phyloP scores from a whole-genome alignment of 441 rosid species.

The Erysimum pusillum region DNA sequence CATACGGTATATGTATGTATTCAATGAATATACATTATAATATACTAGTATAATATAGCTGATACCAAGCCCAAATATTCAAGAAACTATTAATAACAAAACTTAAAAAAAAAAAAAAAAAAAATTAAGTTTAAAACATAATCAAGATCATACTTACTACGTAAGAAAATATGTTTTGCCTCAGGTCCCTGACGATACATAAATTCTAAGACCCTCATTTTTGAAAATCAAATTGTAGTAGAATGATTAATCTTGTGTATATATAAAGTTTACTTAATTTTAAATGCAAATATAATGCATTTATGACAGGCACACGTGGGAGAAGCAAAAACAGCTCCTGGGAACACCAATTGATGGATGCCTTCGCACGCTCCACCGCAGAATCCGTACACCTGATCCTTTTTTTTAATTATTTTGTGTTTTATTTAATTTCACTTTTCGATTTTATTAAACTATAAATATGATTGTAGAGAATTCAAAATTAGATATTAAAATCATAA shows the following conservation, averaged over 20 bases:
- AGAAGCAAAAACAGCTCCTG: conserved; percentile 38
- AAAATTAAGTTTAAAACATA: background rate
- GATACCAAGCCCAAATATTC: background rate
- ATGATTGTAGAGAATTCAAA: too few relatives aligned
- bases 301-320: conserved; percentile 43
- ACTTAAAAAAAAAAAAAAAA: too few relatives aligned
- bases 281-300: too few relatives aligned
- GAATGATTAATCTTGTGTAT: background rate
- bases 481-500: too few relatives aligned
- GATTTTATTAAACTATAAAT: too few relatives aligned
- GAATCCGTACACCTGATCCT: conserved; percentile 36
- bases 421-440: background rate
- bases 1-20: too few relatives aligned
- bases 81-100: background rate
- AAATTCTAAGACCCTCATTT: background rate
- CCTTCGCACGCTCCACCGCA: conserved; percentile 42
- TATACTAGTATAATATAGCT: background rate
- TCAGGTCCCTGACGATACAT: background rate
- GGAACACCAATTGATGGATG: conserved; percentile 41
- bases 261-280: too few relatives aligned
- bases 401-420: conserved; percentile 16
- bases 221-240: background rate
- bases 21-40: background rate
- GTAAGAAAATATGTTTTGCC: background rate
- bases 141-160: background rate